These are phyloP conservation scores for Solioccasus polychromus DNA, from an alignment of 768 basidiomycete species.

Conservation along the genomic window DNA sequence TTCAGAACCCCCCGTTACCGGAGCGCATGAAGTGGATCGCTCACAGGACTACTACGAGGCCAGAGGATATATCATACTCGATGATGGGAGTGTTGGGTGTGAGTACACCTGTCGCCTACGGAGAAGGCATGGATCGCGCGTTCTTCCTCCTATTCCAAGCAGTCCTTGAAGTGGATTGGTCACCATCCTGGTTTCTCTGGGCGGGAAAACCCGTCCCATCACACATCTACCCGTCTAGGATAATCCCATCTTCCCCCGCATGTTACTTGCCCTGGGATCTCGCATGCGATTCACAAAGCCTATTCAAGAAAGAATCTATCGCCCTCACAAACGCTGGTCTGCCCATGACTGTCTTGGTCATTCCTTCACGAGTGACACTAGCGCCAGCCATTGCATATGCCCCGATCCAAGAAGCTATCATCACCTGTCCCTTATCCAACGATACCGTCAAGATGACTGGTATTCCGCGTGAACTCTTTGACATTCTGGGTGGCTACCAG, in stretches of 20 bases:
- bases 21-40: constrained; percentile 11
- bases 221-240: not conserved
- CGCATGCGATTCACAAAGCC: not conserved
- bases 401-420: not conserved
- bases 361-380: not conserved
- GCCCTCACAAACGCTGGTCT: not conserved
- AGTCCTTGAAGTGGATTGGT: not conserved
- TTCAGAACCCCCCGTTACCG: not conserved
- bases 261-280: not conserved
- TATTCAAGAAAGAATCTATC: not conserved
- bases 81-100: constrained; percentile 13
- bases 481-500: not conserved
- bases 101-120: constrained; percentile 11
- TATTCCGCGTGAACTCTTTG: not conserved
- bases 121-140: constrained; percentile 10
- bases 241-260: not conserved
- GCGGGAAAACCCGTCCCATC: not conserved
- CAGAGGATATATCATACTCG: constrained; percentile 15
- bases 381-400: not conserved
- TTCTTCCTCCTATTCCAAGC: constrained; percentile 8
- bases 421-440: not conserved
- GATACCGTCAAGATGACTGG: not conserved
- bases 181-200: not conserved
- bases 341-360: not conserved
- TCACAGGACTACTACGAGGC: constrained; percentile 10